A percentile compares a stretch with the other conserved stretches of the same genome.
phyloP scores from a whole-genome alignment of 768 basidiomycete genomes.

The Collybiopsis confluens region DNA sequence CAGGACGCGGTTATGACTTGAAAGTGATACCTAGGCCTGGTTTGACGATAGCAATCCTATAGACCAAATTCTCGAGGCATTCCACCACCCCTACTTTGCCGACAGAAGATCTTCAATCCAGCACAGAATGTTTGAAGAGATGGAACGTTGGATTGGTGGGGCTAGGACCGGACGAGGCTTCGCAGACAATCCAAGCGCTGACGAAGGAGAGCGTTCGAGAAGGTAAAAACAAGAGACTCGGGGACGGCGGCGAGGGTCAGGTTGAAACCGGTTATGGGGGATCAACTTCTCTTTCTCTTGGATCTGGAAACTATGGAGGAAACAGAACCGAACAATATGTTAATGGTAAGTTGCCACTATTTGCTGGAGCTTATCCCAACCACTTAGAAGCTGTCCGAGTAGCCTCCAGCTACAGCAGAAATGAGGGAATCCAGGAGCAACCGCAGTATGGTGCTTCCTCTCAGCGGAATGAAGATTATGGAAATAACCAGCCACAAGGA shows the following conservation, averaged over 20 bases:
- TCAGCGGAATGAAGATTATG: too few relatives aligned
- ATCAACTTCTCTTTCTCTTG: too few relatives aligned
- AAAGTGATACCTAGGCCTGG: too few relatives aligned
- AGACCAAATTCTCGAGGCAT: slow-evolving; percentile 54
- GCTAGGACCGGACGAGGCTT: slow-evolving; percentile 38
- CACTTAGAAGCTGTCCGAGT: too few relatives aligned
- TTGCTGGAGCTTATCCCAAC: too few relatives aligned
- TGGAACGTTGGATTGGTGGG: slow-evolving; percentile 52
- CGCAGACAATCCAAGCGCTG: slow-evolving; percentile 41
- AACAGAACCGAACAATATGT: too few relatives aligned
- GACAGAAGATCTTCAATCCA: slow-evolving; percentile 51
- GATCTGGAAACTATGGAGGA: too few relatives aligned
- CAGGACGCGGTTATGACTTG: too few relatives aligned
- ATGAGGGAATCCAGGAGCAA: neutral
- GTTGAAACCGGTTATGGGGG: slow-evolving; percentile 38
- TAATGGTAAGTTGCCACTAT: too few relatives aligned
- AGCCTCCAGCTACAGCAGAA: slow-evolving; percentile 2
- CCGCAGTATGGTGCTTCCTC: slow-evolving; percentile 1
- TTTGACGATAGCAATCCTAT: slow-evolving; percentile 40
- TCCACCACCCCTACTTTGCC: slow-evolving; percentile 70
- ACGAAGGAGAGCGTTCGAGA: slow-evolving; percentile 57
- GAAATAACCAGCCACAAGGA: too few relatives aligned
- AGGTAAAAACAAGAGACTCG: slow-evolving; percentile 54
- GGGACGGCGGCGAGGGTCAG: slow-evolving; percentile 36
- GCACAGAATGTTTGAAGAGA: slow-evolving; percentile 51